Evolutionary conservation across 2,329 filamentous ascomycete genomes (phyloP).

Genomic region (Zymoseptoria brevis): DNA sequence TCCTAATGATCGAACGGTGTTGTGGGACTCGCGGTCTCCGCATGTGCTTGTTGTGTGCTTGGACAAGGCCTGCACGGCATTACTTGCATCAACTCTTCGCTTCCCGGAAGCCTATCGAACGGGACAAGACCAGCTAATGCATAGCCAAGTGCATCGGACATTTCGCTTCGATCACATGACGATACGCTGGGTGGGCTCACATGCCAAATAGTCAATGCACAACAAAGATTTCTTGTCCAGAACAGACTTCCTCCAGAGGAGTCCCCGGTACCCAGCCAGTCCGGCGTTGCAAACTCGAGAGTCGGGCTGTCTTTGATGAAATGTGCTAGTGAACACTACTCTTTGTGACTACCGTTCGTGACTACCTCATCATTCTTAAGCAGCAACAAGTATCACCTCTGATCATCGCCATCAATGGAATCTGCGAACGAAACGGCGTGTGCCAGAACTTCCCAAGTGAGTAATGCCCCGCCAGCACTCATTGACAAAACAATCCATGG

Average conservation of each 20-base stretch:
- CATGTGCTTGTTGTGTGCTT: background rate
- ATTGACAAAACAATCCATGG: too few relatives aligned
- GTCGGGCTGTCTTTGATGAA: background rate
- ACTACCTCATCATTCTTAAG: too few relatives aligned
- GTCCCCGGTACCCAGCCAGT: background rate
- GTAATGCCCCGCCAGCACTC: too few relatives aligned
- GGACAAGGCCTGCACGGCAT: too few relatives aligned
- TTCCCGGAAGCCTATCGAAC: background rate
- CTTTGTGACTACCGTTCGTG: background rate
- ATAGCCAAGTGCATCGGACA: too few relatives aligned
- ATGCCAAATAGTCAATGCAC: background rate
- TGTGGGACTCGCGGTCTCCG: background rate
- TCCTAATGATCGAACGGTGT: background rate
- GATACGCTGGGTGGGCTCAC: background rate
- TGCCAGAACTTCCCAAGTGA: too few relatives aligned
- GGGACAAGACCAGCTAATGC: background rate
- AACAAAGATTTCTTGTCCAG: too few relatives aligned
- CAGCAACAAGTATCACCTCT: background rate
- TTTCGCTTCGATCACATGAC: background rate
- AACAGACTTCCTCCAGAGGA: background rate
- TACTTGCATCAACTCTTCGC: too few relatives aligned
- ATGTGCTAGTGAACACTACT: background rate
- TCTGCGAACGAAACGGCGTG: too few relatives aligned
- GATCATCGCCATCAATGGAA: background rate
- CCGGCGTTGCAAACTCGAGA: background rate